A percentile compares a stretch with the other conserved stretches of the same genome.
Evolutionary conservation across 495 filamentous ascomycete genomes (phyloP).

Genomic region (Jackrogersella minutella): DNA sequence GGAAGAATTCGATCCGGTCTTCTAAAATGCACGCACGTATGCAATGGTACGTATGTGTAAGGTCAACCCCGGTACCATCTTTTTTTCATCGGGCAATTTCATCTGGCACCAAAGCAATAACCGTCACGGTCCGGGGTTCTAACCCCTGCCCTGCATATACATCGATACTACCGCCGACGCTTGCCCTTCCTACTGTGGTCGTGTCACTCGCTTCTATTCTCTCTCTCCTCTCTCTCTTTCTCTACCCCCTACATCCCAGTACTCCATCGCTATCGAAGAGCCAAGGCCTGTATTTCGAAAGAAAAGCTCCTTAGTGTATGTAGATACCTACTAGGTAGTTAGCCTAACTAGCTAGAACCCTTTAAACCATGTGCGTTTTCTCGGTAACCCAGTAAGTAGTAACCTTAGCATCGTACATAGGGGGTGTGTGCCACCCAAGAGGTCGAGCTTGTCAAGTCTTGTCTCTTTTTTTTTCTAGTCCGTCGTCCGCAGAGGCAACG

Average conservation of each 20-base stretch:
- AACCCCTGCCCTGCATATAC: constrained; percentile 42
- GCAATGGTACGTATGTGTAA: constrained; percentile 47
- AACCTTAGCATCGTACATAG: constrained; percentile 13
- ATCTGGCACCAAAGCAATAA: constrained; percentile 48
- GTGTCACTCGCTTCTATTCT: constrained; percentile 36
- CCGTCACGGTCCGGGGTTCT: constrained; percentile 41
- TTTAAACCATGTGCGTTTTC: constrained; percentile 38
- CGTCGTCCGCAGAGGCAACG: constrained; percentile 22
- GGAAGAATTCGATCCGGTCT: constrained; percentile 39
- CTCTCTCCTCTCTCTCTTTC: constrained; percentile 10
- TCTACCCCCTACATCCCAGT: constrained; percentile 11
- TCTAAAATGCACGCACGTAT: constrained; percentile 41
- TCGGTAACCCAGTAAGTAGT: constrained; percentile 27
- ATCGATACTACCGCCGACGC: constrained; percentile 40
- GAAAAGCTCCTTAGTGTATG: neutral
- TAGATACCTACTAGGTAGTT: neutral
- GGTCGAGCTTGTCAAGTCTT: constrained; percentile 10
- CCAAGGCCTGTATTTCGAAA: constrained; percentile 3
- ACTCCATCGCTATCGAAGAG: constrained; percentile 25
- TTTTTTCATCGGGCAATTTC: constrained; percentile 54
- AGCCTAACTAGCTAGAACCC: constrained; percentile 6
- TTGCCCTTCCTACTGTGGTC: constrained; percentile 37
- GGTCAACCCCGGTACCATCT: constrained; percentile 43
- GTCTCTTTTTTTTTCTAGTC: too few relatives aligned
- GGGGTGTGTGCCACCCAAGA: neutral